Evolutionary conservation across 2,329 filamentous ascomycete species (phyloP), one percentile per base, ranked within the genome.

Genomic region (Tolypocladium paradoxum): DNA sequence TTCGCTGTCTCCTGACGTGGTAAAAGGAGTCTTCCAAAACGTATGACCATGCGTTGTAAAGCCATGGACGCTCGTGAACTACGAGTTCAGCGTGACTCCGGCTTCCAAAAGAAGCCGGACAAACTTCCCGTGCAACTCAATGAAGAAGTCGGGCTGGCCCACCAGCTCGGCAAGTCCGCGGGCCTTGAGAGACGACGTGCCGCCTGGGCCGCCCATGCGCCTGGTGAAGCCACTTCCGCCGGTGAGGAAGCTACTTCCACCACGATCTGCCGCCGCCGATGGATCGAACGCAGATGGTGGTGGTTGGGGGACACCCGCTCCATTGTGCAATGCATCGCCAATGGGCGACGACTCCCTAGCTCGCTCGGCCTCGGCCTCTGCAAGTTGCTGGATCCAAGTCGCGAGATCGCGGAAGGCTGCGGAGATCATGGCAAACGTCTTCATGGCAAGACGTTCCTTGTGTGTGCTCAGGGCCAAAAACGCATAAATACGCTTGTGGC

Each of bases 401-500:
- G 83, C 83, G 50, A 86, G 69, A 49, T 84, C 79, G n/a, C 76
- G 76, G 60, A 87, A 87, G 2, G 80, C 81, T 2, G 74, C 70
- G 3, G 82, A 78, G 33, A 86, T 73, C 57, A 82, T 80, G 37
- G 77, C 76, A 62, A 85, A 86, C 0, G 81, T 76, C 65, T 84
- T 83, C 78, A 87, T 84, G 46, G 81, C 81, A 16, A 81, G 69
- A 16, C 81, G 76, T 66, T 86, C 82, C 50, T 79, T 79, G 65
- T 85, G 80, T 12, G 82, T 85, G 64, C 77, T 83, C 48, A 86
- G 75, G 2, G 82, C 82, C 54, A 87, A 67, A 55, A 87, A 81
- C 12, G 83, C 83, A 61, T 87, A 87, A 14, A 85, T 79, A n/a
- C 83, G 77, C 66, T 84, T 83, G 59, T 84, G 80, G 5, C 83